These are phyloP conservation scores for Prunus armeniaca DNA, from an alignment of 306 rosid species.

Conservation along the genomic window DNA sequence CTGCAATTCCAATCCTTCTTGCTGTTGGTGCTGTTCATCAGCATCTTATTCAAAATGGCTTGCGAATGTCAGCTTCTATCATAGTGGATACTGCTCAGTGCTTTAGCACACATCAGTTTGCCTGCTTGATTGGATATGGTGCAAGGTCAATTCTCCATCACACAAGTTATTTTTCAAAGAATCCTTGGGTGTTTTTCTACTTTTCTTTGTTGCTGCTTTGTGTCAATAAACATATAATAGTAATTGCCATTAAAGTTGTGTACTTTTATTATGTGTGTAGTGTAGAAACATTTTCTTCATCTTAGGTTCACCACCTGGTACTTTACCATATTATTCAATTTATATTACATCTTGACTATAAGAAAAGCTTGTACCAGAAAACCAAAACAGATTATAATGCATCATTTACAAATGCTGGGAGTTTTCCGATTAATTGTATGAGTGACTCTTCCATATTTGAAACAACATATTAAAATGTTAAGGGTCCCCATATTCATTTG, in stretches of 20 bases:
- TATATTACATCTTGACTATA: background rate
- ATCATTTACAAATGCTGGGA: background rate
- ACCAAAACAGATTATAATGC: background rate
- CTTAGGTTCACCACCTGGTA: background rate
- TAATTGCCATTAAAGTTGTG: background rate
- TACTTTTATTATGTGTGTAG: background rate
- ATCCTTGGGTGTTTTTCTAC: background rate
- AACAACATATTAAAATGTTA: background rate
- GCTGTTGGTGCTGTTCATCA: slow-evolving; percentile 99
- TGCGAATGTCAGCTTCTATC: slow-evolving; percentile 88
- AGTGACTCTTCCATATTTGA: background rate
- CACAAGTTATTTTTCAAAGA: slow-evolving; percentile 10
- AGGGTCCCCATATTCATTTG: slow-evolving; percentile 6
- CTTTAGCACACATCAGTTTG: slow-evolving; percentile 99
- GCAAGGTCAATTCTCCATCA: slow-evolving; percentile 69
- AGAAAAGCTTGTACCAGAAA: background rate
- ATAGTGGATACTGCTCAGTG: slow-evolving; percentile 95
- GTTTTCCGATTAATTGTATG: background rate
- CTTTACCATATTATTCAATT: background rate
- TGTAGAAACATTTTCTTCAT: background rate
- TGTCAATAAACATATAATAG: background rate
- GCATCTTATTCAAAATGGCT: slow-evolving; percentile 92
- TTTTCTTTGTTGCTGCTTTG: background rate
- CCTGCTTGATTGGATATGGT: slow-evolving; percentile 98
- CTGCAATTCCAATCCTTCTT: slow-evolving; percentile 93